These are phyloP conservation scores for Sanguinoderma infundibulare DNA, from an alignment of 1,284 basidiomycete species.

Conservation along the genomic window DNA sequence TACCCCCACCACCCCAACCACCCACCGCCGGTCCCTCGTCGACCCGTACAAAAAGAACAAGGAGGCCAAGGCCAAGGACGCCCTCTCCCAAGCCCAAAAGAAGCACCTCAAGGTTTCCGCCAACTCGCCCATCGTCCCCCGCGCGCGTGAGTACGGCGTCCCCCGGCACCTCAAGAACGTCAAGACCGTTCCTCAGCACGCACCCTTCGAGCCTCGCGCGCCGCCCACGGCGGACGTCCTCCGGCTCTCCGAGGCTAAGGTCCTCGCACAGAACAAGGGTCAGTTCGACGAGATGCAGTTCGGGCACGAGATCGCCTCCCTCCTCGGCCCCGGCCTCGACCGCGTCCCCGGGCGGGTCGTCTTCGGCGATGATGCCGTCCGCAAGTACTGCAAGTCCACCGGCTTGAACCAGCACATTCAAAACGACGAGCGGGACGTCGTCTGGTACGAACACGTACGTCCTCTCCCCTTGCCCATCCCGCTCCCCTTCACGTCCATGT, in stretches of 20 bases:
- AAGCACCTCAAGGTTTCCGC: background rate
- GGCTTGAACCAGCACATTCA: background rate
- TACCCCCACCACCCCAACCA: background rate
- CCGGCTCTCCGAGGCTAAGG: background rate
- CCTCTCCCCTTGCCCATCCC: background rate
- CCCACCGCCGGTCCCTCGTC: background rate
- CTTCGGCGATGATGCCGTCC: constrained; percentile 4
- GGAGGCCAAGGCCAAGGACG: background rate
- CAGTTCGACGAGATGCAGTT: background rate
- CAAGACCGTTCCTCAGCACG: background rate
- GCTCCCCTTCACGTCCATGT: background rate
- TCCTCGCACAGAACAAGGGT: background rate
- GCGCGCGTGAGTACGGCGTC: constrained; percentile 1
- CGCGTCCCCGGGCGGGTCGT: constrained; percentile 1
- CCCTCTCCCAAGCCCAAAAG: background rate
- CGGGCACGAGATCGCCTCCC: background rate
- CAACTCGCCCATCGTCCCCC: background rate
- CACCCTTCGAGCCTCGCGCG: background rate
- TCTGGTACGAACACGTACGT: constrained; percentile 1
- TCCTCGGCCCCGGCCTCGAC: background rate
- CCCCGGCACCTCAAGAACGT: constrained; percentile 5
- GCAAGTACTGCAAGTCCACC: background rate
- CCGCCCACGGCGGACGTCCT: background rate
- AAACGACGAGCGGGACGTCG: constrained; percentile 2
- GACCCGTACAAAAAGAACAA: background rate